Conservation (phyloP, 257 asterid genomes). For the Solanum tarijense region DNA sequence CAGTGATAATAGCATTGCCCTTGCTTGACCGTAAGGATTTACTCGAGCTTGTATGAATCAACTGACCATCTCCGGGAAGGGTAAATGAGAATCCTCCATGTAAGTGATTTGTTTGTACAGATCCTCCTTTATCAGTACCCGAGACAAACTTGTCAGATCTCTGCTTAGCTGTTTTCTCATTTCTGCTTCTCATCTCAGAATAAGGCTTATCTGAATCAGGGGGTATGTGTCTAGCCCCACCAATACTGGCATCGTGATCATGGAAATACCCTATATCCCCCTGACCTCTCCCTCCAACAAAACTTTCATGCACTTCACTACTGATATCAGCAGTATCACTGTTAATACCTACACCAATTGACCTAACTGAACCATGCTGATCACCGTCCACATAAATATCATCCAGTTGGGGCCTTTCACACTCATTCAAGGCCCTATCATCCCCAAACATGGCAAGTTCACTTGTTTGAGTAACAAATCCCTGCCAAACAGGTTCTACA, state of each 20-base stretch:
- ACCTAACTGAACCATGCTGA: conserved; percentile 21
- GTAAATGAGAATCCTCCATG: conserved; percentile 16
- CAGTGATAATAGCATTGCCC: background rate
- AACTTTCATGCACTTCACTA: conserved; percentile 13
- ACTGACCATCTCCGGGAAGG: conserved; percentile 14
- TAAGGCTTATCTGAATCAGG: conserved; percentile 10
- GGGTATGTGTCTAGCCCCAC: conserved; percentile 9
- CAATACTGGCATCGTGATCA: conserved; percentile 9
- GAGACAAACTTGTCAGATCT: background rate
- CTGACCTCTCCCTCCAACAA: conserved; percentile 13
- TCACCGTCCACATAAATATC: conserved; percentile 11
- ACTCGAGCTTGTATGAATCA: conserved; percentile 5
- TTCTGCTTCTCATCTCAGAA: background rate
- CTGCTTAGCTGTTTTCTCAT: background rate
- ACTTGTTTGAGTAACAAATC: conserved; percentile 16
- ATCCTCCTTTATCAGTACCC: conserved; percentile 2
- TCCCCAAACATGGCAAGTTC: conserved; percentile 10
- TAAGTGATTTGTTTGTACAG: conserved; percentile 5
- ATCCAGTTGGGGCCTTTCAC: conserved; percentile 7
- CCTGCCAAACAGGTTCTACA: conserved; percentile 21
- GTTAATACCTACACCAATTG: conserved; percentile 20
- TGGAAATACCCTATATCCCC: conserved; percentile 6
- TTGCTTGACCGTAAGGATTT: conserved; percentile 11
- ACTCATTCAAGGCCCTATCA: conserved; percentile 1
- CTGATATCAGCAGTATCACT: conserved; percentile 15